A percentile compares a stretch with the other conserved stretches of the same genome.
These are phyloP conservation scores for Castanea mollissima DNA, from an alignment of 306 rosid genomes.

Conservation along the genomic window DNA sequence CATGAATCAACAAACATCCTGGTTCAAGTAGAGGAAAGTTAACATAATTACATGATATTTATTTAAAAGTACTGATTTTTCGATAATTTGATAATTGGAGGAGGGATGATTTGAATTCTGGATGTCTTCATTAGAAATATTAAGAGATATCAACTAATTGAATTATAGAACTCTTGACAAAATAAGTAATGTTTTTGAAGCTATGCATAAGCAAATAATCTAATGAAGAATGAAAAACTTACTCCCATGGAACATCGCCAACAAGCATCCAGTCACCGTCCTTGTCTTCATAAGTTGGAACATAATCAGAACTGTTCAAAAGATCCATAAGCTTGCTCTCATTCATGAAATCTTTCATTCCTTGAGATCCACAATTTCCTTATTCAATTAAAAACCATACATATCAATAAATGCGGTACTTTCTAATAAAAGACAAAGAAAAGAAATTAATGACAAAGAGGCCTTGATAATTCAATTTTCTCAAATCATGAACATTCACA, in stretches of 20 bases:
- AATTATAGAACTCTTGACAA: rapidly evolving
- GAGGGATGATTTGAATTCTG: too few relatives aligned
- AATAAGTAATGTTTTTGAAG: too few relatives aligned
- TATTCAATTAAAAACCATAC: not conserved
- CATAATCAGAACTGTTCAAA: slow-evolving; percentile 74
- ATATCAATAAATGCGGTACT: not conserved
- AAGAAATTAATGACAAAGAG: not conserved
- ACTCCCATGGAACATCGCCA: slow-evolving; percentile 99
- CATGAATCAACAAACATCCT: slow-evolving; percentile 97
- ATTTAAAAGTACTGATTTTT: too few relatives aligned
- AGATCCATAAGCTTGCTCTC: slow-evolving; percentile 90
- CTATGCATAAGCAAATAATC: not conserved
- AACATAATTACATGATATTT: not conserved
- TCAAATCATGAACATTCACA: not conserved
- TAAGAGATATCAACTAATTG: too few relatives aligned
- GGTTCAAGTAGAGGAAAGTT: slow-evolving; percentile 4
- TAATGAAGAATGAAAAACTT: slow-evolving; percentile 23
- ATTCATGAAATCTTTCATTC: slow-evolving; percentile 78
- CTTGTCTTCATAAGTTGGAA: slow-evolving; percentile 89
- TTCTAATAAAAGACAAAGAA: not conserved
- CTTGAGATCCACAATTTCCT: slow-evolving; percentile 88
- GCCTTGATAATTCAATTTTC: not conserved
- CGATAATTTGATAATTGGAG: too few relatives aligned
- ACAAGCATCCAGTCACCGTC: slow-evolving; percentile 99
- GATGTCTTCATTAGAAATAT: too few relatives aligned